Percentiles rank a stretch among this genome's conserved stretches.
Conservation (phyloP, 1,139 yeast species). For the Saccharomyces hybrid region DNA sequence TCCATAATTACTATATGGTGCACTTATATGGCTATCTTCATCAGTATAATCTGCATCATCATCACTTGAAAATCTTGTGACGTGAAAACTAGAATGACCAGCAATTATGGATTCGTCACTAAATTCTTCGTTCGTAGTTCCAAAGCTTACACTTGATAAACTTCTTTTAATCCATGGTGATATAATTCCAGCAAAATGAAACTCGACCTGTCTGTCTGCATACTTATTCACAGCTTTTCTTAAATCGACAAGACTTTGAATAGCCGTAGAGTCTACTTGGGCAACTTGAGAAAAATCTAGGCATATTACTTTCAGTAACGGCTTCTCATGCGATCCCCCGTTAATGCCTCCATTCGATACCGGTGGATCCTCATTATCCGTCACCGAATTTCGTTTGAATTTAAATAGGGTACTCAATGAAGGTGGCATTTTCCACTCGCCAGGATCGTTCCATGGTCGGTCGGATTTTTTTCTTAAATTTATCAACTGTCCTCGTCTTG, state of each 20-base stretch:
- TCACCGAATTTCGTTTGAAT: conserved; percentile 2
- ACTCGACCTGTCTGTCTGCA: conserved; percentile 79
- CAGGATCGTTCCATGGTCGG: conserved; percentile 90
- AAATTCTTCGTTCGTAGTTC: conserved; percentile 42
- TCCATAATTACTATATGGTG: conserved; percentile 25
- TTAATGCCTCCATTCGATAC: not conserved
- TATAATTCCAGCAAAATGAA: conserved; percentile 81
- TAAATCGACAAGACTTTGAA: conserved; percentile 71
- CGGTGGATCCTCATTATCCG: conserved; percentile 8
- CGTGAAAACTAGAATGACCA: conserved; percentile 30
- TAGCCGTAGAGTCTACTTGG: conserved; percentile 68
- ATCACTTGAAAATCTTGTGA: conserved; percentile 24
- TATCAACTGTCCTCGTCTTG: conserved; percentile 53
- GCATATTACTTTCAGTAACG: conserved; percentile 61
- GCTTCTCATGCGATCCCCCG: conserved; percentile 44
- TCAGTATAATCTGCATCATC: conserved; percentile 8
- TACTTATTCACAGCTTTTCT: conserved; percentile 64
- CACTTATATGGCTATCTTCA: not conserved
- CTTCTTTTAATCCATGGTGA: conserved; percentile 84
- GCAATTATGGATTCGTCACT: conserved; percentile 27
- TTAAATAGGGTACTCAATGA: conserved; percentile 14
- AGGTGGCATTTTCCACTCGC: conserved; percentile 34
- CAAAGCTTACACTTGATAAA: conserved; percentile 71
- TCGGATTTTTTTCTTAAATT: conserved; percentile 48
- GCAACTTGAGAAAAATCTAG: conserved; percentile 76